Evolutionary conservation across 345 rosid species (phyloP).

Genomic region (Mercurialis annua): DNA sequence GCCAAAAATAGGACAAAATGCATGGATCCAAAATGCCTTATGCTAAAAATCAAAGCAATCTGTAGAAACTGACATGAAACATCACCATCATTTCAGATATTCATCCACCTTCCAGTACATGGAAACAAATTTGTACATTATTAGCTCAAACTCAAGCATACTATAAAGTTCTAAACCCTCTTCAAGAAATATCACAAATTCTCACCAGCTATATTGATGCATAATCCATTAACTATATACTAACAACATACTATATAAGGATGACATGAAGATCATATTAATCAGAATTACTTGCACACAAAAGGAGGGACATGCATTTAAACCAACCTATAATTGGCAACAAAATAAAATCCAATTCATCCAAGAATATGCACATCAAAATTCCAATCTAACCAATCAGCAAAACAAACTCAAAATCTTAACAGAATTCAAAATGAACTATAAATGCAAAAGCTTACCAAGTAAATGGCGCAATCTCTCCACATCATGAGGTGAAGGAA

Average conservation of each 20-base stretch:
- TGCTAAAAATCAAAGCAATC: too few relatives aligned
- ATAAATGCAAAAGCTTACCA: conserved; percentile 32
- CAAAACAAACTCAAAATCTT: not conserved
- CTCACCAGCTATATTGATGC: too few relatives aligned
- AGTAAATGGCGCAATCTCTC: conserved; percentile 38
- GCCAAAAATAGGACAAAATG: too few relatives aligned
- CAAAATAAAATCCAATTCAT: not conserved
- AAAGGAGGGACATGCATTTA: not conserved
- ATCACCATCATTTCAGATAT: too few relatives aligned
- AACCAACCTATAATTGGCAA: not conserved
- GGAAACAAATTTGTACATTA: too few relatives aligned
- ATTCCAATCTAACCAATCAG: too few relatives aligned
- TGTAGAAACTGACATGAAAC: too few relatives aligned
- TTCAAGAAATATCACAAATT: not conserved
- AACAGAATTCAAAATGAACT: not conserved
- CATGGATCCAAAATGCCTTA: too few relatives aligned
- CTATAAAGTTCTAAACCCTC: too few relatives aligned
- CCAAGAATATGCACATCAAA: not conserved
- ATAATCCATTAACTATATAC: not conserved
- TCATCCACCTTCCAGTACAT: too few relatives aligned
- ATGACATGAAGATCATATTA: not conserved
- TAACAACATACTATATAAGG: not conserved
- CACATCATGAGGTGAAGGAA: conserved; percentile 48
- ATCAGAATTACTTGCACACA: not conserved
- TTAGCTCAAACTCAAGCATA: too few relatives aligned